phyloP scores from a whole-genome alignment of 179 eudicot species.

The Carnegiea gigantea region DNA sequence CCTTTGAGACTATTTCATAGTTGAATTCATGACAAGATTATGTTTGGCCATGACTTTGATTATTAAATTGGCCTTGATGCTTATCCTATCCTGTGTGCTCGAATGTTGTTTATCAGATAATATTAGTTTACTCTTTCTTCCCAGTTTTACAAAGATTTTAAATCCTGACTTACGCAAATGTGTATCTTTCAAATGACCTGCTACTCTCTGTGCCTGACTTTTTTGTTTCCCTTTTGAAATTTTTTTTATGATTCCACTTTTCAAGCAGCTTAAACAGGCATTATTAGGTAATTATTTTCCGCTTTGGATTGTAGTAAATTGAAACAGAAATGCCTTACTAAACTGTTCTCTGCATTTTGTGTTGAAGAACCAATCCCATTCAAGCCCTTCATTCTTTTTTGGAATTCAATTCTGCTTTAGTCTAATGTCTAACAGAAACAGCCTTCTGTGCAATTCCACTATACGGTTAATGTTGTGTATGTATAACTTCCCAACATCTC shows the following conservation, averaged over 20 bases:
- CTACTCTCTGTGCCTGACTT: not conserved
- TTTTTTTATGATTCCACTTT: not conserved
- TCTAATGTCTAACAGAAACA: too few species aligned
- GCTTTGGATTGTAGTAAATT: not conserved
- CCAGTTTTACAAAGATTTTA: not conserved
- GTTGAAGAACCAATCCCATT: too few species aligned
- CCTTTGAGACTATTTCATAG: constrained; percentile 27
- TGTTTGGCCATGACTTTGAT: not conserved
- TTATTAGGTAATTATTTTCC: not conserved
- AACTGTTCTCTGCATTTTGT: too few species aligned
- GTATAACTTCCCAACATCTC: too few species aligned
- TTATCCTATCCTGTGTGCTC: constrained; percentile 19
- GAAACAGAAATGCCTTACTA: too few species aligned
- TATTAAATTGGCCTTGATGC: constrained; percentile 6
- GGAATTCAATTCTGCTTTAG: too few species aligned
- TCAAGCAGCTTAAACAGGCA: not conserved
- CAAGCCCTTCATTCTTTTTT: too few species aligned
- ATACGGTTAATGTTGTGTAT: too few species aligned
- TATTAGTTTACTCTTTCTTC: not conserved
- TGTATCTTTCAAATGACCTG: constrained; percentile 4
- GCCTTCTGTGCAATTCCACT: too few species aligned
- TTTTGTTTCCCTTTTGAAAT: not conserved
- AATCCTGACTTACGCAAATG: not conserved
- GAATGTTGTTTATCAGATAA: not conserved
- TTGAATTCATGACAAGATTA: not conserved